Evolutionary conservation across 768 basidiomycete species (phyloP).

Genomic region (Russula sp.): DNA sequence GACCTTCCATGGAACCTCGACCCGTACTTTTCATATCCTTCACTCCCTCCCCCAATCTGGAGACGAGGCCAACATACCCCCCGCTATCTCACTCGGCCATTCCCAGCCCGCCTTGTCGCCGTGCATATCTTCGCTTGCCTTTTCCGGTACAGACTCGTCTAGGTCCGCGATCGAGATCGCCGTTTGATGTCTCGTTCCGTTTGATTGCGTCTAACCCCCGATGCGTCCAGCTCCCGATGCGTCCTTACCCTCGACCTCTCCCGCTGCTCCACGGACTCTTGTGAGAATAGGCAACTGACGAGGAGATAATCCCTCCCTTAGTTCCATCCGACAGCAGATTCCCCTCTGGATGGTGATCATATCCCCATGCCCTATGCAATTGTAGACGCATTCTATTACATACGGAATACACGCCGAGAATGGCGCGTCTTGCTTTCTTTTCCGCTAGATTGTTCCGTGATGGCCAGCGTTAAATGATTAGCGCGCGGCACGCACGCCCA

Average conservation of each 20-base stretch:
- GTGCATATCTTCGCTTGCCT: slow-evolving; percentile 17
- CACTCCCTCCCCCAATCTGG: slow-evolving; percentile 1
- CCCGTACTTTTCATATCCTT: slow-evolving; percentile 18
- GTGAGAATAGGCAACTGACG: no score
- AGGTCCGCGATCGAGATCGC: slow-evolving; percentile 23
- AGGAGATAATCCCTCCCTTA: neutral
- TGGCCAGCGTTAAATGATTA: slow-evolving; percentile 13
- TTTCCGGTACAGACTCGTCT: slow-evolving; percentile 12
- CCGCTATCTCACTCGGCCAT: slow-evolving; percentile 17
- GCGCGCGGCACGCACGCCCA: slow-evolving; percentile 8
- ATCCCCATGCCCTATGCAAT: slow-evolving; percentile 11
- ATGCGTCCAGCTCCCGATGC: slow-evolving; percentile 15
- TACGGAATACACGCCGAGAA: slow-evolving; percentile 11
- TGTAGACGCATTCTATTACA: neutral
- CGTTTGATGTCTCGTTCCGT: slow-evolving; percentile 12
- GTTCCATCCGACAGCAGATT: slow-evolving; percentile 9
- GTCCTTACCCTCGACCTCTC: slow-evolving; percentile 13
- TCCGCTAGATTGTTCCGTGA: slow-evolving; percentile 21
- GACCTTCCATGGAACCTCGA: slow-evolving; percentile 22
- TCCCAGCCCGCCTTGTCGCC: slow-evolving; percentile 19
- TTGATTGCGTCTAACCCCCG: slow-evolving; percentile 12
- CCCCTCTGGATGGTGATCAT: neutral
- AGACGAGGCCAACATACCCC: slow-evolving; percentile 1
- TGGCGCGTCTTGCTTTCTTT: slow-evolving; percentile 6
- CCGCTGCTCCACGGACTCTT: neutral